phyloP scores from a whole-genome alignment of 257 asterid species.

The Penstemon davidsonii region DNA sequence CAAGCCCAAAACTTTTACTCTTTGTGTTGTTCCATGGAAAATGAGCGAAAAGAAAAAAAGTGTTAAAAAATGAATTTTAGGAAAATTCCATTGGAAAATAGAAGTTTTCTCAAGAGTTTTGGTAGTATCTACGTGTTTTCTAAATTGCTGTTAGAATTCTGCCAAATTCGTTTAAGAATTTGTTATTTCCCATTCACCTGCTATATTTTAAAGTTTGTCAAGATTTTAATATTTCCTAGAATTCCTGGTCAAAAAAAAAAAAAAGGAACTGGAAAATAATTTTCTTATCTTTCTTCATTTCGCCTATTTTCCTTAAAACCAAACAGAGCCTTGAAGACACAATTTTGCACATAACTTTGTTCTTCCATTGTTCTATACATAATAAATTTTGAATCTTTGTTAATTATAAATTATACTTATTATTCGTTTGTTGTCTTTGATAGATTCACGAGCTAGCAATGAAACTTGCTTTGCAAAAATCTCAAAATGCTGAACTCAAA shows the following conservation, averaged over 20 bases:
- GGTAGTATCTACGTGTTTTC: no score
- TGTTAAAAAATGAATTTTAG: no score
- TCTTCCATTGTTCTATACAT: neutral
- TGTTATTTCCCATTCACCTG: no score
- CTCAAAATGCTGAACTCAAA: slow-evolving; percentile 81
- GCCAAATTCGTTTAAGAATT: neutral
- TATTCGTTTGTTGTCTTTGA: slow-evolving; percentile 23
- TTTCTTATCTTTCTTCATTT: no score
- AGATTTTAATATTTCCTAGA: no score
- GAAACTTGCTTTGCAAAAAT: slow-evolving; percentile 79
- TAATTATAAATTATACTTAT: neutral
- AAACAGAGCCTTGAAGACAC: no score
- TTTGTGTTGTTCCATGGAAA: neutral
- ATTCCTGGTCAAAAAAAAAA: no score
- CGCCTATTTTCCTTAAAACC: no score
- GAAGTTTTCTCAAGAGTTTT: neutral
- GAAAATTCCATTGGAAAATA: no score
- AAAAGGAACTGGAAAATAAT: no score
- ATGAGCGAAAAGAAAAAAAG: neutral
- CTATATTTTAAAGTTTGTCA: no score
- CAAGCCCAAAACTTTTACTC: neutral
- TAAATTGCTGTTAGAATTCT: neutral
- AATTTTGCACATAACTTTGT: no score
- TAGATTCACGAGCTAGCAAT: slow-evolving; percentile 87
- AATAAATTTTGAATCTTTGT: neutral